Evolutionary conservation across 73 alveolate species (phyloP), one percentile per base, ranked within the genome.

Genomic region (Durusdinium trenchii): DNA sequence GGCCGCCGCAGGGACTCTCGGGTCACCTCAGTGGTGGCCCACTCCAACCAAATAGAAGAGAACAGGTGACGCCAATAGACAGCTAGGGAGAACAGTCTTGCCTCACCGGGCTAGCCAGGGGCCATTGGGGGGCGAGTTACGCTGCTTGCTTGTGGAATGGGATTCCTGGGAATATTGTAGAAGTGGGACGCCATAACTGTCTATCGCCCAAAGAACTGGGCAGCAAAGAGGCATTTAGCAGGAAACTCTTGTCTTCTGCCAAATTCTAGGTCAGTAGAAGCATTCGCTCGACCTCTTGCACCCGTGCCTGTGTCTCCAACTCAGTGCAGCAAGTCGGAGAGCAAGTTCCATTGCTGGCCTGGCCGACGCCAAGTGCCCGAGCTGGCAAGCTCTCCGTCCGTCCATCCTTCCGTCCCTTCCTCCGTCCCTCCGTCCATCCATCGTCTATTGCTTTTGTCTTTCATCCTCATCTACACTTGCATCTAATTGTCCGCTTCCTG

Each of bases 281-380:
- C 23, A 64, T 6, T 6, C 79, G 45, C 35, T n/a, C 14, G 42
- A 36, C 23, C n/a, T 18, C 81, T 43, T 67, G 81, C 16, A 36
- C 81, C 42, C 23, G 81, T 5, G 42, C 18, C 73, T 23, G 73
- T 32, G 73, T 60, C n/a, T 60, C 81, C 35, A 35, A 43, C 42
- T 67, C 81, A 1, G 81, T 67, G 42, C 81, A 67, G 81, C 81
- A 67, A 35, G 81, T 67, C 16, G 81, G 81, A 67, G 81, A 67
- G 46, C 81, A 67, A 35, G 46, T 67, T 16, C n/a, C 47, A 35
- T 67, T 67, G 81, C n/a, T n/a, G n/a, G 81, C 81, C 81, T 67
- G 81, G 81, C 45, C 46, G n/a, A 67, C 16, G 81, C 46, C 35
- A 30, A 67, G 81, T 30, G 46, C 42, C 18, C 45, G 23, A 1